Percentiles rank a stretch among this genome's conserved stretches.
phyloP scores from a whole-genome alignment of 78 protist species.

The Trichosphaerium sp. region DNA sequence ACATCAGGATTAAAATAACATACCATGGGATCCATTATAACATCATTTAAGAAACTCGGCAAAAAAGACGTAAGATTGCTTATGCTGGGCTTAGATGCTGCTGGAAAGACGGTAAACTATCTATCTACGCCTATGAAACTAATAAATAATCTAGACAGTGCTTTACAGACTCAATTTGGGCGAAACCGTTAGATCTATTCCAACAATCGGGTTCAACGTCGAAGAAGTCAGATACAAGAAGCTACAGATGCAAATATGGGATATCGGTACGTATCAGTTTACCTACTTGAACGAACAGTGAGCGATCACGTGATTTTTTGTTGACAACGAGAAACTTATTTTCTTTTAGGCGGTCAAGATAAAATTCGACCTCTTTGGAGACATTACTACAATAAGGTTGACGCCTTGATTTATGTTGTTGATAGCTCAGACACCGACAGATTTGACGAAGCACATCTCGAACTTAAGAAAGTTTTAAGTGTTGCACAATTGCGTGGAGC shows the following conservation, averaged over 20 bases:
- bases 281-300: neutral
- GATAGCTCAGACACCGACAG: slow-evolving; percentile 53
- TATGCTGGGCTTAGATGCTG: slow-evolving; percentile 92
- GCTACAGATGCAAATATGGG: slow-evolving; percentile 10
- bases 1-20: too few relatives aligned
- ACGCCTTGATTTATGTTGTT: slow-evolving; percentile 42
- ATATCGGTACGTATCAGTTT: neutral
- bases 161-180: slow-evolving; percentile 22
- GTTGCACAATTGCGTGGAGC: too few relatives aligned
- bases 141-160: too few relatives aligned
- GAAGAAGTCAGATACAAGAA: slow-evolving; percentile 12
- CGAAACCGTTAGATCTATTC: slow-evolving; percentile 39
- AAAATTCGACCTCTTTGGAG: slow-evolving; percentile 45
- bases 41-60: too few relatives aligned
- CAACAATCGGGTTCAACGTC: slow-evolving; percentile 42
- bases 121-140: too few relatives aligned
- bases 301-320: neutral
- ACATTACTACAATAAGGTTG: slow-evolving; percentile 37
- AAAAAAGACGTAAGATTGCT: slow-evolving; percentile 85
- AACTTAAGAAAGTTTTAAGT: slow-evolving; percentile 26
- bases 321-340: neutral
- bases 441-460: slow-evolving; percentile 39
- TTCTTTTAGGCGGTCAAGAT: slow-evolving; percentile 37
- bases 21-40: too few relatives aligned
- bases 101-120: slow-evolving; percentile 86